Evolutionary conservation across 192 early-diverging fungal species (phyloP).

Genomic region (Backusella luteola): DNA sequence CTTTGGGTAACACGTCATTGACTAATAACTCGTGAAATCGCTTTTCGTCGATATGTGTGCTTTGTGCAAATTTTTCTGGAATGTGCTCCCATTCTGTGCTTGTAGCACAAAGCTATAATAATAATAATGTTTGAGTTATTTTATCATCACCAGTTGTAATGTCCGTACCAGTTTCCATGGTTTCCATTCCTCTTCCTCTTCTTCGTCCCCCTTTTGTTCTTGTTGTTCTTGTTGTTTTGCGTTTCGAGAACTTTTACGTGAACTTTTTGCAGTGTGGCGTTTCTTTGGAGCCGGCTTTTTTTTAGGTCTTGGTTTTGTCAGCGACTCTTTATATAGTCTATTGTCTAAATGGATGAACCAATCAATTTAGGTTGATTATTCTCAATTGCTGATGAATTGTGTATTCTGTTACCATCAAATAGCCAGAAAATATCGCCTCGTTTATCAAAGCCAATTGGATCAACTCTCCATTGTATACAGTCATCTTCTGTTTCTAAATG

Average conservation of each 20-base stretch:
- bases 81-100: slow-evolving; percentile 63
- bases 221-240: background rate
- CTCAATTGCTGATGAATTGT: background rate
- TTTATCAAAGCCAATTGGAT: slow-evolving; percentile 70
- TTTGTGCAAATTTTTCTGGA: slow-evolving; percentile 54
- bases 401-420: slow-evolving; percentile 65
- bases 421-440: slow-evolving; percentile 72
- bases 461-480: slow-evolving; percentile 66
- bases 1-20: slow-evolving; percentile 56
- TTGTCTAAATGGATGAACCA: slow-evolving; percentile 51
- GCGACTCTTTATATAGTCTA: slow-evolving; percentile 60
- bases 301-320: slow-evolving; percentile 1
- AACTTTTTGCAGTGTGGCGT: slow-evolving; percentile 15
- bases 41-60: slow-evolving; percentile 55
- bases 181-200: slow-evolving; percentile 48
- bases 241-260: slow-evolving; percentile 28
- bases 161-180: slow-evolving; percentile 33
- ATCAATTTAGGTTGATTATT: background rate
- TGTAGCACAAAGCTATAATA: slow-evolving; percentile 50
- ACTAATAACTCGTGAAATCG: slow-evolving; percentile 52
- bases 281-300: slow-evolving; percentile 29
- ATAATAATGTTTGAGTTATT: background rate
- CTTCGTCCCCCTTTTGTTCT: slow-evolving; percentile 35
- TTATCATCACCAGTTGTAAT: background rate
- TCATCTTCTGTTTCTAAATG: slow-evolving; percentile 56